Conservation (phyloP, 1,284 basidiomycete genomes). For the Trichosporon inkin region DNA sequence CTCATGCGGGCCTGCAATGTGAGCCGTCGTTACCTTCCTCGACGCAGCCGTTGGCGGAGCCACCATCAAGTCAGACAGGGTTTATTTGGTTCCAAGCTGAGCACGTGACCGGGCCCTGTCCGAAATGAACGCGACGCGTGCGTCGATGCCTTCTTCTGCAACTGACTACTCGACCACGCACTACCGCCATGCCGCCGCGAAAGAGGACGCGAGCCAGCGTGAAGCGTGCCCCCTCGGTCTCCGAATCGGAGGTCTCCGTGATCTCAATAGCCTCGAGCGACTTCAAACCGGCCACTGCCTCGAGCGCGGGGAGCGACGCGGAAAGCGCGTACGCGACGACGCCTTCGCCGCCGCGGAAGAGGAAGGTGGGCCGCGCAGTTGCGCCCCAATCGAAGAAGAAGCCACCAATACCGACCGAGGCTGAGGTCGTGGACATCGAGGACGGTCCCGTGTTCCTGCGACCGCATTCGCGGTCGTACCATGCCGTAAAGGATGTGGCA, state of each 20-base stretch:
- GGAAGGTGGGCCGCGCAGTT: too few species aligned
- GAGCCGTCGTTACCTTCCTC: too few species aligned
- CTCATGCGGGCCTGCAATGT: too few species aligned
- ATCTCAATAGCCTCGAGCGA: not conserved
- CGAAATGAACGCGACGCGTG: too few species aligned
- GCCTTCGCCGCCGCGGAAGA: not conserved
- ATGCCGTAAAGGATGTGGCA: slow-evolving; percentile 26
- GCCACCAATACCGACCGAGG: not conserved
- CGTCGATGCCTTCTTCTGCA: too few species aligned
- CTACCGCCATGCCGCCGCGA: slow-evolving; percentile 5
- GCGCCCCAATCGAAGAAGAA: slow-evolving; percentile 3
- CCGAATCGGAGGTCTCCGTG: not conserved
- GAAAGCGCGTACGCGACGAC: not conserved
- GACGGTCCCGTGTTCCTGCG: slow-evolving; percentile 18
- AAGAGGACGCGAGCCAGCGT: not conserved
- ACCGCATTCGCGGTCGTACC: slow-evolving; percentile 35
- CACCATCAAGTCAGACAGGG: too few species aligned
- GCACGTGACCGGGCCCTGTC: too few species aligned
- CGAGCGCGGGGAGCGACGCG: not conserved
- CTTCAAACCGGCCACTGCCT: not conserved
- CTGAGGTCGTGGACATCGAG: slow-evolving; percentile 14
- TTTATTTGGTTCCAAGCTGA: too few species aligned
- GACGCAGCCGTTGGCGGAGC: too few species aligned
- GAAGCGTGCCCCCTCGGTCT: not conserved
- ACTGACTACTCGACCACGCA: too few species aligned